Base-by-base conservation (phyloP, 208 protist species). In the Jaenimonas drosophilae region DNA sequence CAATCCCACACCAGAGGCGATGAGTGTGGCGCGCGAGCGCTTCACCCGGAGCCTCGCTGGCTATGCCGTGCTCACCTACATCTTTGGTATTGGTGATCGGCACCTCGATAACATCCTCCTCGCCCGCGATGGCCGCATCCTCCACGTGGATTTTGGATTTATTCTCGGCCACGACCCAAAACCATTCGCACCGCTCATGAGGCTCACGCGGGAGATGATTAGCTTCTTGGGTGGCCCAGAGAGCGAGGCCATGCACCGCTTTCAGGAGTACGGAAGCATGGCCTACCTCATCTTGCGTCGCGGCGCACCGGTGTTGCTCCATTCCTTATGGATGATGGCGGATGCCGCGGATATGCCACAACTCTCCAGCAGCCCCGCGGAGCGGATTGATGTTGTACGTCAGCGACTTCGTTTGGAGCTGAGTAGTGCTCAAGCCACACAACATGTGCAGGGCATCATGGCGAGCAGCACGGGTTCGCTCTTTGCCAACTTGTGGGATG, bases 141-240 rank as follows among this genome's bases (percentile, higher is more conserved):
- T 99, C 46, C 97, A 99, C 60, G 97, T 99, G 64, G 97, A 99
- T 71, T 99, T 98, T 73, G 96, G 96, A 7, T 98, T 88, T 63
- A 97, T 98, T 45, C 54, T 99, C 12, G 97, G 97, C 28, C 67
- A 84, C 62, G 97, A 98, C 65, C 96, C 97, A 7, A 98, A 98
- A 59, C 94, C 93, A 2, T 98, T 97, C 37, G 82, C 95, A 11
- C 92, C 95, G 29, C 95, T 94, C n/a, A 97, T 99, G 84, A 98
- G 97, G 59, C 78, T 98, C 30, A 87, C 59, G 37, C 71, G 81
- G 46, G 85, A 96, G 64, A 94, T 96, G 78, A 59, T 96, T 25
- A 82, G 85, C 46, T 73, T 70, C 12, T 70, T 94, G 1, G 89
- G 89, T 20, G 86, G 86, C 0, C 67, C 74, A 9, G 50, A 93